phyloP scores from a whole-genome alignment of 2,329 filamentous ascomycete genomes.

The Curvularia spicifera region DNA sequence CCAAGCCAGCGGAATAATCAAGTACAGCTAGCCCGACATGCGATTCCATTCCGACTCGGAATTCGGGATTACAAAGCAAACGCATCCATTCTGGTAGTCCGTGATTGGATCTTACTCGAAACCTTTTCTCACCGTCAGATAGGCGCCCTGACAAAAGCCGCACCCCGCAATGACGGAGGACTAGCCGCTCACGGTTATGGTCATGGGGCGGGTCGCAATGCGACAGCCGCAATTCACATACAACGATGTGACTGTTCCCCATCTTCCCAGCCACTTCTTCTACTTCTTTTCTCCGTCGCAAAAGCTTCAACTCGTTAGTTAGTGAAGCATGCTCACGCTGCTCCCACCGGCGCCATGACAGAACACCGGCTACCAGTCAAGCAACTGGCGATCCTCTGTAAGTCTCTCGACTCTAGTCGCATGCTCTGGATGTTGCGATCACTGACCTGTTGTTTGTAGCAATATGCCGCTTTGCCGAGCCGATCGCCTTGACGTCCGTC shows the following conservation, averaged over 20 bases:
- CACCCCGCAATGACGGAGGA: constrained; percentile 13
- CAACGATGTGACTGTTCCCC: constrained; percentile 5
- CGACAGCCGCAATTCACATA: constrained; percentile 4
- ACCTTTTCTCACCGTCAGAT: not conserved
- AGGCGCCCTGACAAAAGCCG: not conserved
- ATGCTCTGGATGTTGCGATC: not conserved
- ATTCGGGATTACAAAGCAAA: constrained; percentile 7
- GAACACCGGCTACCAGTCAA: constrained; percentile 49
- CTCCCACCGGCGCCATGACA: constrained; percentile 38
- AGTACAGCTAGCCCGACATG: not conserved
- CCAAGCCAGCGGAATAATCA: not conserved
- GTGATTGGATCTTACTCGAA: not conserved
- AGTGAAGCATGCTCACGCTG: constrained; percentile 18
- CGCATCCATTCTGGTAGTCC: too few relatives aligned
- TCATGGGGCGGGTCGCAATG: constrained; percentile 9
- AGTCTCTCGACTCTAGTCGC: not conserved
- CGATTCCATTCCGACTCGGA: constrained; percentile 1
- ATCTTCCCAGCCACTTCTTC: not conserved
- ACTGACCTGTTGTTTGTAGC: constrained; percentile 58
- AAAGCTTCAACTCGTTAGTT: not conserved
- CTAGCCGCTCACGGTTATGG: constrained; percentile 11
- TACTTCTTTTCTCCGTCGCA: not conserved
- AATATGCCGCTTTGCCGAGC: constrained; percentile 90
- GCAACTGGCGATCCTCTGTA: constrained; percentile 51
- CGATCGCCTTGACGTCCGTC: constrained; percentile 90